Conservation (phyloP, 2,329 filamentous ascomycete genomes). For the Monosporascus sp. region DNA sequence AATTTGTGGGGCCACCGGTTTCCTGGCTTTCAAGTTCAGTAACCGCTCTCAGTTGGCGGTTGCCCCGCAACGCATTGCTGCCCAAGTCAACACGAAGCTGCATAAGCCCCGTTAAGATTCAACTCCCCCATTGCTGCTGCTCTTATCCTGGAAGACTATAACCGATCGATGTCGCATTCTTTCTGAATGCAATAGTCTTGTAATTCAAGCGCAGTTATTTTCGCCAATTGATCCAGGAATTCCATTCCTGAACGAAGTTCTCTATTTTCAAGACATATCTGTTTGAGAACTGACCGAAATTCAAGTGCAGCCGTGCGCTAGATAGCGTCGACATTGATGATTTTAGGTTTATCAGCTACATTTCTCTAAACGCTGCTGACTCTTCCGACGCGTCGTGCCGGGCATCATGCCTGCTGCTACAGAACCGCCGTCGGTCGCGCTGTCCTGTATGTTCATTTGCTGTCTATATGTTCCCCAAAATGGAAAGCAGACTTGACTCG, state of each 20-base stretch:
- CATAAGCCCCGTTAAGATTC: background rate
- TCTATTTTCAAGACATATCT: background rate
- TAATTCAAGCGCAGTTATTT: background rate
- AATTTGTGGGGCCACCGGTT: no score
- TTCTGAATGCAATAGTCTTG: background rate
- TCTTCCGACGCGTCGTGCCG: background rate
- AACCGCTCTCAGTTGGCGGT: background rate
- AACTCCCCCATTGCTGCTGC: background rate
- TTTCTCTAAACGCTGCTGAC: background rate
- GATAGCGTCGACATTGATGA: background rate
- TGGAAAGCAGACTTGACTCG: constrained; percentile 1
- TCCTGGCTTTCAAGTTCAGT: background rate
- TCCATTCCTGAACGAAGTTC: background rate
- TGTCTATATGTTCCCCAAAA: background rate
- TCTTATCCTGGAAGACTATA: no score
- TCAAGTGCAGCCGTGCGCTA: background rate
- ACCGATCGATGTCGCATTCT: background rate
- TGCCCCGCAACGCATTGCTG: background rate
- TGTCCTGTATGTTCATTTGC: constrained; percentile 43
- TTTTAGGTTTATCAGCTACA: background rate
- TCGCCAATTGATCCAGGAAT: background rate
- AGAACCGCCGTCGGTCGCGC: constrained; percentile 59
- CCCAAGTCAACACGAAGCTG: background rate
- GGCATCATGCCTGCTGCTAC: constrained; percentile 20
- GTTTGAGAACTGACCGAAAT: background rate